Evolutionary conservation across 306 rosid species (phyloP).

Genomic region (Sicyos edulis): DNA sequence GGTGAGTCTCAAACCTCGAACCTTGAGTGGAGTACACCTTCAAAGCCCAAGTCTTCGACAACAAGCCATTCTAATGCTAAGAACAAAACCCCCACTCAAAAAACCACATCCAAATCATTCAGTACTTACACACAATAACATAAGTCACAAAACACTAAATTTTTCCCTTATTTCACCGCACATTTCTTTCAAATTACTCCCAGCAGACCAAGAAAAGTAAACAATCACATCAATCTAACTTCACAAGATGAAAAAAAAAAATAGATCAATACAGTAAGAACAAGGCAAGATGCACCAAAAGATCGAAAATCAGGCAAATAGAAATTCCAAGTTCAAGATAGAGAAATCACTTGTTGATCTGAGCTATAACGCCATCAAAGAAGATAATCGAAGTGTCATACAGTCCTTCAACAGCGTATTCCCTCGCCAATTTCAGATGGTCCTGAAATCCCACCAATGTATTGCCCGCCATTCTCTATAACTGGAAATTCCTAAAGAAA

Average conservation of each 20-base stretch:
- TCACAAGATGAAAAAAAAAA: not conserved
- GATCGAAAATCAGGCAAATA: not conserved
- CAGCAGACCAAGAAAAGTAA: not conserved
- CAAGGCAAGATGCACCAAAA: not conserved
- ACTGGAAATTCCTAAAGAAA: not conserved
- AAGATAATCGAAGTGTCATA: constrained; percentile 91
- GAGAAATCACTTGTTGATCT: constrained; percentile 76
- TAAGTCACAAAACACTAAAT: not conserved
- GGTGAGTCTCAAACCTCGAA: too few relatives aligned
- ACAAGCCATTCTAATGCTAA: not conserved
- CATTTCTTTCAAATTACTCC: not conserved
- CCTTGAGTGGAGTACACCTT: too few relatives aligned
- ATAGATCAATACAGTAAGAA: not conserved
- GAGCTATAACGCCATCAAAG: constrained; percentile 95
- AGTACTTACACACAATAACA: not conserved
- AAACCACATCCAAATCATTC: not conserved
- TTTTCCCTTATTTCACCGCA: not conserved
- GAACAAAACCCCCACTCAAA: not conserved
- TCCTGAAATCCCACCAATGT: constrained; percentile 79
- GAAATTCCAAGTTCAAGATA: not conserved
- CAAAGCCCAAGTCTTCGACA: too few relatives aligned
- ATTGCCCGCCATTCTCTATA: constrained; percentile 43
- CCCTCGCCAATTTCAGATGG: constrained; percentile 86
- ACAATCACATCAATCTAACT: not conserved
- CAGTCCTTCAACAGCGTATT: constrained; percentile 85